Conservation (phyloP, 169 alveolate species). For the Theileria equi region DNA sequence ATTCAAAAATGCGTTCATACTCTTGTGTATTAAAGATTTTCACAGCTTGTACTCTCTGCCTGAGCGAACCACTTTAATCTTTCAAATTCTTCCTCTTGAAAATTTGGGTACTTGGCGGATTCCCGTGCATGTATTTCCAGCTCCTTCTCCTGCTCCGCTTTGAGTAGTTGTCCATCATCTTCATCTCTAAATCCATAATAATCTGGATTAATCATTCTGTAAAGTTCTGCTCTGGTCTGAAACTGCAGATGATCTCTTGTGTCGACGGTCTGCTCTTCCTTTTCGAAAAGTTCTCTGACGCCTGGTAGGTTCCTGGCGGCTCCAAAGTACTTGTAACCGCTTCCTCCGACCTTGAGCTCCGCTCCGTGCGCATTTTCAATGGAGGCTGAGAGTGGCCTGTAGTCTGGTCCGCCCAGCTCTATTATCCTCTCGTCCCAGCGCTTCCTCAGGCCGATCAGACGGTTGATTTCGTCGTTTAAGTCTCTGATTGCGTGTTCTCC, state of each 20-base stretch:
- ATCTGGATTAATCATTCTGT: constrained; percentile 48
- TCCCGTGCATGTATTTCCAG: constrained; percentile 8
- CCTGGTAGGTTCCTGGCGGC: constrained; percentile 94
- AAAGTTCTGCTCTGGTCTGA: constrained; percentile 53
- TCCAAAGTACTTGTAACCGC: constrained; percentile 91
- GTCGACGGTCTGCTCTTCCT: constrained; percentile 68
- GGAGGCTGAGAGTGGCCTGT: constrained; percentile 37
- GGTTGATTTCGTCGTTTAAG: constrained; percentile 91
- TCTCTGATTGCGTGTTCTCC: constrained; percentile 91
- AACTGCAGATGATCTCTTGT: constrained; percentile 3
- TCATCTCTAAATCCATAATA: constrained; percentile 54
- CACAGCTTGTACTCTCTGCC: no score
- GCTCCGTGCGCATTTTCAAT: constrained; percentile 58
- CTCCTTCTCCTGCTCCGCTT: constrained; percentile 37
- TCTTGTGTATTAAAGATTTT: no score
- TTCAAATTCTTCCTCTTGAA: no score
- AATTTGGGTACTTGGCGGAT: no score
- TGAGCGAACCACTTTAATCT: no score
- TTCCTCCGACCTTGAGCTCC: constrained; percentile 78
- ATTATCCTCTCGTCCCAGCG: constrained; percentile 90
- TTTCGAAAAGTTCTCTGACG: constrained; percentile 87
- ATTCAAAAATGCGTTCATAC: no score
- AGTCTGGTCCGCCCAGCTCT: constrained; percentile 88
- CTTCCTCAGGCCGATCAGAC: constrained; percentile 83
- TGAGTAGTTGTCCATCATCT: constrained; percentile 18